Evolutionary conservation across 176 grass and related monocot species (phyloP).

Genomic region (Eragrostis nindensis): DNA sequence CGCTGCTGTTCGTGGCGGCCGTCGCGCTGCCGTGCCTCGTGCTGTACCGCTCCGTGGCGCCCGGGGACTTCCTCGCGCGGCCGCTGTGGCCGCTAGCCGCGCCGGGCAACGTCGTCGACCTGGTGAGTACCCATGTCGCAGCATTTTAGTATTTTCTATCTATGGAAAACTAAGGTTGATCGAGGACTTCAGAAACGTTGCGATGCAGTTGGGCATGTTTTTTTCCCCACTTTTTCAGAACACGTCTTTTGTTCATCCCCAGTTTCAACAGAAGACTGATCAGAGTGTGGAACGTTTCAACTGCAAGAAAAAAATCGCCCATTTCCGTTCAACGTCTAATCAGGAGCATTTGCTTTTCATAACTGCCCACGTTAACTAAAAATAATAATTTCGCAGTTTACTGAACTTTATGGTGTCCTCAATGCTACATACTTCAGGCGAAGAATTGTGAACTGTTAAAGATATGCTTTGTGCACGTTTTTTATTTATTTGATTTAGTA

Average conservation of each 20-base stretch:
- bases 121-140: conserved; percentile 25
- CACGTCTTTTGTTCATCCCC: too few species aligned
- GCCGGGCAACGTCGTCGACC: background rate
- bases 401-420: background rate
- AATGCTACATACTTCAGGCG: background rate
- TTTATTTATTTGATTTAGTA: background rate
- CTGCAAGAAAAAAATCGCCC: background rate
- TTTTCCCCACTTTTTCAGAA: too few species aligned
- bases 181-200: too few species aligned
- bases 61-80: background rate
- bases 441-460: background rate
- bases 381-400: too few species aligned
- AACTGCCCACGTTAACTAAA: too few species aligned
- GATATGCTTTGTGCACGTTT: background rate
- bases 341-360: too few species aligned
- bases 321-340: too few species aligned
- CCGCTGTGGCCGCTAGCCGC: background rate
- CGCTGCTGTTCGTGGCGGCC: conserved; percentile 53
- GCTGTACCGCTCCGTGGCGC: conserved; percentile 46
- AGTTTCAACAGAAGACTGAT: background rate
- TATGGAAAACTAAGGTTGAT: too few species aligned
- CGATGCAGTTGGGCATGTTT: too few species aligned
- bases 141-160: background rate
- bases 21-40: conserved; percentile 51
- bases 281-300: background rate